phyloP scores from a whole-genome alignment of 306 rosid genomes.

The Inga oerstediana region DNA sequence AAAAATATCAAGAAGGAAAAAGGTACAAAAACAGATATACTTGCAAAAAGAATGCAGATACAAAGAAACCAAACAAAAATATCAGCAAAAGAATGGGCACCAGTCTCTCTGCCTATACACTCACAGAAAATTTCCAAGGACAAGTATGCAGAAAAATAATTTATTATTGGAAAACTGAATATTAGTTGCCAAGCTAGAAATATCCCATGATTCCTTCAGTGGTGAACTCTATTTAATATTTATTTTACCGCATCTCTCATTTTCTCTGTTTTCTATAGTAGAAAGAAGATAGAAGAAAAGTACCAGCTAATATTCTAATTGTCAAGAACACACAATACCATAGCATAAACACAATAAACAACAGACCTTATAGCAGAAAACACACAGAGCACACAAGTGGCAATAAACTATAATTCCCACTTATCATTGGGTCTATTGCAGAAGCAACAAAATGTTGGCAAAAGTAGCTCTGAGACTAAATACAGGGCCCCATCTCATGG shows the following conservation, averaged over 20 bases:
- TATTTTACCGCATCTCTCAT: neutral
- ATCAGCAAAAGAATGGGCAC: neutral
- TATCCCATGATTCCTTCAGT: neutral
- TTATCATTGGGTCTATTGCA: neutral
- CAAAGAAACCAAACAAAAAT: neutral
- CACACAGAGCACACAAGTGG: neutral
- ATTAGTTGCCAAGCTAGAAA: neutral
- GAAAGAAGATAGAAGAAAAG: neutral
- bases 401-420: neutral
- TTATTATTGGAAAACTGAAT: neutral
- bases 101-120: neutral
- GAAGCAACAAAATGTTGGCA: neutral
- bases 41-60: neutral
- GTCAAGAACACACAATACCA: neutral
- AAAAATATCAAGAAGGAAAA: neutral
- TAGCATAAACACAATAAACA: neutral
- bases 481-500: neutral
- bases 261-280: neutral
- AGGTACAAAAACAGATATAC: neutral
- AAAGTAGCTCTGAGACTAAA: neutral
- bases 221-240: neutral
- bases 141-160: neutral
- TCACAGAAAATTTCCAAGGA: neutral
- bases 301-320: neutral
- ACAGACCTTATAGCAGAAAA: neutral